phyloP scores from a whole-genome alignment of 2,329 filamentous ascomycete genomes.

The Sclerotinia nivalis region DNA sequence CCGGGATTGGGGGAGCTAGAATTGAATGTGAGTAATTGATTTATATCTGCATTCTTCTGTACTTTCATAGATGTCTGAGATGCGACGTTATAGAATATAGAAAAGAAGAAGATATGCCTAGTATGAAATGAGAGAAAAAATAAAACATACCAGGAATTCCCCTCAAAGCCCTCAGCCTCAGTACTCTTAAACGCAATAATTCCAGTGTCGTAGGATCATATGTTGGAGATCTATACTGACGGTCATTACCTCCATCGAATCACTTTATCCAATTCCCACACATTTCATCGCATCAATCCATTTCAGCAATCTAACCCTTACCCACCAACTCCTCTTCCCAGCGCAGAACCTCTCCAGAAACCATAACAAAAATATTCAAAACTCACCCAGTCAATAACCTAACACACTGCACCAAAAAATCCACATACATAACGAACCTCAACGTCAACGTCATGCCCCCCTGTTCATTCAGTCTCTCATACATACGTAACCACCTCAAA shows the following conservation, averaged over 20 bases:
- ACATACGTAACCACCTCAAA: slow-evolving; percentile 60
- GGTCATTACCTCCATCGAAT: slow-evolving; percentile 27
- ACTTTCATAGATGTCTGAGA: neutral
- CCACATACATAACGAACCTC: slow-evolving; percentile 58
- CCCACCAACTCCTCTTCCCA: neutral
- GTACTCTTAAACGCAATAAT: slow-evolving; percentile 49
- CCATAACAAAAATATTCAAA: neutral
- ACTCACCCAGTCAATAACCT: slow-evolving; percentile 54
- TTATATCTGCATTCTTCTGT: slow-evolving; percentile 18
- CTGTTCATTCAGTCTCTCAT: slow-evolving; percentile 55
- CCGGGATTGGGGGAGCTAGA: slow-evolving; percentile 32
- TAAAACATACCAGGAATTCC: slow-evolving; percentile 47
- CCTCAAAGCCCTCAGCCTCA: slow-evolving; percentile 54
- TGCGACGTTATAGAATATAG: neutral
- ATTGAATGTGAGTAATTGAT: slow-evolving; percentile 30
- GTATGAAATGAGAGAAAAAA: neutral
- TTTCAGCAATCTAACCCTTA: neutral
- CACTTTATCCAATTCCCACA: slow-evolving; percentile 27
- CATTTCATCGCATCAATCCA: neutral
- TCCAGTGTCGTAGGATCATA: slow-evolving; percentile 60
- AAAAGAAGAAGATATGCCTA: too few species aligned
- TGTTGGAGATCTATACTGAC: slow-evolving; percentile 47
- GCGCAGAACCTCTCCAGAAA: too few species aligned
- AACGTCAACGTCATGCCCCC: slow-evolving; percentile 52
- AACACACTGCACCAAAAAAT: slow-evolving; percentile 52